Base-by-base conservation (phyloP, 2,329 filamentous ascomycete genomes). In the Hypocrella siamensis region DNA sequence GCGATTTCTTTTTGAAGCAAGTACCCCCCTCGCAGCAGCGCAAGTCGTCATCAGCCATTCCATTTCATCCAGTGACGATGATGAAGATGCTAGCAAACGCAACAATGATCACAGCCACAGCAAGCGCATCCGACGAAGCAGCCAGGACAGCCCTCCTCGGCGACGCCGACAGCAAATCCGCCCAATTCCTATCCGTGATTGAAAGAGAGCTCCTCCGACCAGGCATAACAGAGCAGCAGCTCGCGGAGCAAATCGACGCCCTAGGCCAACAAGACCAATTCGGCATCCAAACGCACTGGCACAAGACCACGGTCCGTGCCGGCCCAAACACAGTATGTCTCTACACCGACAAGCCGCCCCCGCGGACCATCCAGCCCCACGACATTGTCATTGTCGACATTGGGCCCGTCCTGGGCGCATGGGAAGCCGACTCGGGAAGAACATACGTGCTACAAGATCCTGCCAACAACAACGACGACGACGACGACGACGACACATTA, bases 351-450 rank as follows among this genome's bases (percentile, higher is more conserved):
- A 65, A 65, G 40, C 61, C 63, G 1, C 60, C 62, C 0, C 61
- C 67, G 38, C 60, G 63, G 4, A 43, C 56, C 19, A 58, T 69
- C 30, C 39, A 59, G 36, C 41, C 46, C 3, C 61, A 65, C 32
- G 64, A 69, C 34, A 67, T 69, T 30, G 45, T 69, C 3, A 57
- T 63, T 34, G 56, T 68, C 21, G 64, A 68, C 37, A 48, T 68
- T 2, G 64, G 64, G 0, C 63, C 64, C 0, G 62, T 67, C 0
- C 66, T 68, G 34, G 63, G 65, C 31, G 52, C 49, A 1, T 69
- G 60, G 60, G 64, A 68, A 41, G 64, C 64, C 5, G 64, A 67
- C 37, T 67, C 67, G 35, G 63, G 63, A 6, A 59, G 63, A 11
- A 68, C 64, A 1, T 68, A 58, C 37, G 62, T 68, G 3, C 51